phyloP scores from a whole-genome alignment of 2,329 filamentous ascomycete species.

The Pestalotiopsis sp. region DNA sequence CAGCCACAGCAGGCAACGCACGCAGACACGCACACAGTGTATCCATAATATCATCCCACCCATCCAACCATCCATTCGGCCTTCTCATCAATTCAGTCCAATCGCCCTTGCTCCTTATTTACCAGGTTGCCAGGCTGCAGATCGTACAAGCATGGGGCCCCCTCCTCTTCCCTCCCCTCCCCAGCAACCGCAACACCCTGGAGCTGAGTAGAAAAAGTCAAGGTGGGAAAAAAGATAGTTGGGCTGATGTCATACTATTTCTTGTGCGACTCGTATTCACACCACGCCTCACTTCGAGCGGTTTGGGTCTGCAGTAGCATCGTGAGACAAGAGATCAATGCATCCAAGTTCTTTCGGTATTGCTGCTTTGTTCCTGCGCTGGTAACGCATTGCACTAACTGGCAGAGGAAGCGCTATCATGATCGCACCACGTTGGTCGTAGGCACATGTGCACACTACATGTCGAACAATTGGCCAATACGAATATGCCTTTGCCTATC shows the following conservation, averaged over 20 bases:
- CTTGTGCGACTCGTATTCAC: background rate
- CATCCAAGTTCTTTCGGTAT: background rate
- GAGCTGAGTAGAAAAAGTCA: background rate
- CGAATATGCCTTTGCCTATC: background rate
- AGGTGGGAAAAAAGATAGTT: background rate
- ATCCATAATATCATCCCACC: background rate
- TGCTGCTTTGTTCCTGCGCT: background rate
- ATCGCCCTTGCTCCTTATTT: background rate
- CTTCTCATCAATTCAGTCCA: background rate
- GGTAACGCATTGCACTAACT: background rate
- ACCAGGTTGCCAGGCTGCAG: background rate
- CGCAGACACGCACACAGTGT: background rate
- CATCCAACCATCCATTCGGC: background rate
- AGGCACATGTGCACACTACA: background rate
- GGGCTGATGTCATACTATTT: slow-evolving; percentile 7
- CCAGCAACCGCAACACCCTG: too few species aligned
- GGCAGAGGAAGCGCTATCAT: background rate
- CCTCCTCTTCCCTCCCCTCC: too few species aligned
- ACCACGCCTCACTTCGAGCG: background rate
- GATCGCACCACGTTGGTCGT: background rate
- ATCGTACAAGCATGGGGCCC: background rate
- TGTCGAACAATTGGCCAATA: background rate
- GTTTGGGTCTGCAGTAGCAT: background rate
- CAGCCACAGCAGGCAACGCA: background rate
- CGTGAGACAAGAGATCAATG: background rate